Evolutionary conservation across 208 protist species (phyloP).

Genomic region (Acanthamoeba culbertsoni): DNA sequence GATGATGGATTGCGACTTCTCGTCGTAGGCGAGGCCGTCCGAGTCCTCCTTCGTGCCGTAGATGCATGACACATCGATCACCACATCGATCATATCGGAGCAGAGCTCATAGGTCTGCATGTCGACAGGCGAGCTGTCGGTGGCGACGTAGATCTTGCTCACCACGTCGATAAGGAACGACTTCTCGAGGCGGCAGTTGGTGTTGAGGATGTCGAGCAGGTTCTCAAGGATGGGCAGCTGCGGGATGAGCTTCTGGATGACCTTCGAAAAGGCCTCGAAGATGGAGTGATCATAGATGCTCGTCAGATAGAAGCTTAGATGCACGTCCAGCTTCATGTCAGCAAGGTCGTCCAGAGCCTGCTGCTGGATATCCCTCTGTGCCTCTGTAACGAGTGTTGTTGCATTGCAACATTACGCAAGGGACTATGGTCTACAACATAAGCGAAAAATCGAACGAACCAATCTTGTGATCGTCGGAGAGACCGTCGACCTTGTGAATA

Average conservation of each 20-base stretch:
- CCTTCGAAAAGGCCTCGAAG: constrained; percentile 91
- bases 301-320: constrained; percentile 77
- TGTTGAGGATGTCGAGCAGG: constrained; percentile 87
- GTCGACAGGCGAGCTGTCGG: constrained; percentile 87
- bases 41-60: constrained; percentile 82
- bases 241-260: constrained; percentile 91
- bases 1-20: constrained; percentile 84
- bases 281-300: constrained; percentile 93
- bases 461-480: constrained; percentile 89
- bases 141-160: constrained; percentile 91
- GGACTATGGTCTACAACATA: background rate
- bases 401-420: background rate
- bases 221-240: constrained; percentile 88
- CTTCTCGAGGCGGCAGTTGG: constrained; percentile 90
- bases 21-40: constrained; percentile 80
- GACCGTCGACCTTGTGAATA: constrained; percentile 90
- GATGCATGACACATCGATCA: constrained; percentile 90
- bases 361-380: constrained; percentile 85
- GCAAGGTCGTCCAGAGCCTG: constrained; percentile 81
- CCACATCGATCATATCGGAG: constrained; percentile 92
- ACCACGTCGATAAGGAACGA: constrained; percentile 92
- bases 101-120: constrained; percentile 90
- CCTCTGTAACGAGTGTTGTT: constrained; percentile 62
- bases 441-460: constrained; percentile 19
- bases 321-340: constrained; percentile 74